These are phyloP conservation scores for Sphaerosporella brunnea DNA, from an alignment of 495 filamentous ascomycete genomes.

Conservation along the genomic window DNA sequence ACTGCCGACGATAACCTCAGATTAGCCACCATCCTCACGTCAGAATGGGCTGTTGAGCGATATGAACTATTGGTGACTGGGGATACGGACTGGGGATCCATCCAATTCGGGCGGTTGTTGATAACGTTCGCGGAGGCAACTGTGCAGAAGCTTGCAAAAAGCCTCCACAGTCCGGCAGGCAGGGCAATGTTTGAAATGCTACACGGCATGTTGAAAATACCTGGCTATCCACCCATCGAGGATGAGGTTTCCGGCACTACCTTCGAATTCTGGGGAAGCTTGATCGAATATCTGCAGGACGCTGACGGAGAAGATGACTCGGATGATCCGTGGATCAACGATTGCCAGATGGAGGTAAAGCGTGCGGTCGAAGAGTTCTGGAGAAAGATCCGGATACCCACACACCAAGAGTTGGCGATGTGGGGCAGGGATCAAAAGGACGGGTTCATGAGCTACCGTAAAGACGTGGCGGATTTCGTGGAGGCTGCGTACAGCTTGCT, in stretches of 20 bases:
- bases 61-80: slow-evolving; percentile 40
- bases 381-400: slow-evolving; percentile 45
- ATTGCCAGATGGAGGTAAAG: slow-evolving; percentile 29
- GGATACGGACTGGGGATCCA: slow-evolving; percentile 44
- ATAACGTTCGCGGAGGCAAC: slow-evolving; percentile 50
- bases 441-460: slow-evolving; percentile 59
- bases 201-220: slow-evolving; percentile 47
- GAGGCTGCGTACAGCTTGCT: slow-evolving; percentile 56
- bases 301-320: slow-evolving; percentile 20
- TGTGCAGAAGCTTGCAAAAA: slow-evolving; percentile 33
- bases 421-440: slow-evolving; percentile 59
- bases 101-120: slow-evolving; percentile 51
- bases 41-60: slow-evolving; percentile 35
- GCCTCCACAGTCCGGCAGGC: slow-evolving; percentile 23
- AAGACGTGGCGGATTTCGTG: slow-evolving; percentile 66
- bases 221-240: slow-evolving; percentile 58
- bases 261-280: slow-evolving; percentile 71
- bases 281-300: slow-evolving; percentile 39
- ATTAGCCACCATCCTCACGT: slow-evolving; percentile 40
- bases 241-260: slow-evolving; percentile 58
- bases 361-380: slow-evolving; percentile 42
- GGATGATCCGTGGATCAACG: slow-evolving; percentile 30
- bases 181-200: slow-evolving; percentile 32
- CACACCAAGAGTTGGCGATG: slow-evolving; percentile 26
- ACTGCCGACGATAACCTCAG: slow-evolving; percentile 35